Evolutionary conservation across 116 monocot species (phyloP).

Genomic region (Iris pallida): DNA sequence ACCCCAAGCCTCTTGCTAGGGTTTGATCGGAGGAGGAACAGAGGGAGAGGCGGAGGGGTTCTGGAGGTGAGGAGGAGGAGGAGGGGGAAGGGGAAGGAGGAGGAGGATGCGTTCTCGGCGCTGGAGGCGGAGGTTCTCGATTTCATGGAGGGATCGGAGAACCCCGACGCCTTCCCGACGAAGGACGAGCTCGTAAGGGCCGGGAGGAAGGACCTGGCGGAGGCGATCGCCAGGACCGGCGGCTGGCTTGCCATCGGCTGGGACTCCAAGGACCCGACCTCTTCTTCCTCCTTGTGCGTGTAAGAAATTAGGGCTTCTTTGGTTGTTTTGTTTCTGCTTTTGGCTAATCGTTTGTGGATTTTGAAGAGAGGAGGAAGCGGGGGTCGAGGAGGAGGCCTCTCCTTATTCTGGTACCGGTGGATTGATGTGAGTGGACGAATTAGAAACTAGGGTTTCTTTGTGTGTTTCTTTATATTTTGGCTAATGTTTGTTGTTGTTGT

Average conservation of each 20-base stretch:
- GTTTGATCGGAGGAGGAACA: constrained; percentile 1
- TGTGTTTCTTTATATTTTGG: too few species aligned
- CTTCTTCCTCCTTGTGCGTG: constrained; percentile 32
- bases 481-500: not conserved
- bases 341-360: not conserved
- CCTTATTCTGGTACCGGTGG: too few species aligned
- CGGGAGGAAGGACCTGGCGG: constrained; percentile 49
- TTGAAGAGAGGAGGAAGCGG: not conserved
- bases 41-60: not conserved
- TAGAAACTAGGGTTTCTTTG: too few species aligned
- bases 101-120: not conserved
- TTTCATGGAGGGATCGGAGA: constrained; percentile 52
- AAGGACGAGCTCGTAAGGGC: constrained; percentile 39
- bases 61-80: not conserved
- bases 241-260: constrained; percentile 72
- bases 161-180: constrained; percentile 45
- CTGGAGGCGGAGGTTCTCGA: constrained; percentile 36
- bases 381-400: not conserved
- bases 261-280: constrained; percentile 31
- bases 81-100: not conserved
- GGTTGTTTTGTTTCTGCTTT: not conserved
- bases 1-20: not conserved
- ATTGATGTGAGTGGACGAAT: too few species aligned
- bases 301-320: not conserved
- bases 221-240: constrained; percentile 32